Base-by-base conservation (phyloP, 2,329 filamentous ascomycete genomes). In the Gnomoniopsis sp. region DNA sequence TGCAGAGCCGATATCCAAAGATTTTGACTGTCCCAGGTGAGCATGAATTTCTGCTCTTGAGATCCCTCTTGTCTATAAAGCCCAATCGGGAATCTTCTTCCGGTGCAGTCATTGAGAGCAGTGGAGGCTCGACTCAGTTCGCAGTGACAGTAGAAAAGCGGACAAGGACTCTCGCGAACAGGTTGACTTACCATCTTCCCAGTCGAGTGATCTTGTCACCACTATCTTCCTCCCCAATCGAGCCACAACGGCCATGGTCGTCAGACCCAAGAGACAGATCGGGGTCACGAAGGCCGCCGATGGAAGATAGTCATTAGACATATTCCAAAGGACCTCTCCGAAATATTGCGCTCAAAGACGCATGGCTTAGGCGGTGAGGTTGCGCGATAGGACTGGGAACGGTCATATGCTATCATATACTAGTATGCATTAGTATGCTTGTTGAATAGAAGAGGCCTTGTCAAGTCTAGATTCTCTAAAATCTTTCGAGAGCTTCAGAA, bases 181-280 rank as follows among this genome's bases (percentile, higher is more conserved):
- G 36, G 17, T 11, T 11, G 14, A n/a, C 53, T 56, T 50, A 56
- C 53, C 53, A 6, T 56, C 53, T 26, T 56, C 44, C 46, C 49
- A n/a, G 22, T 50, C 53, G 43, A 56, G 33, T 10, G 53, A 34
- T 21, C 44, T 49, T 22, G 46, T 56, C 22, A 56, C 53, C 19
- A 44, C 53, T 15, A 48, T 30, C 46, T 56, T 56, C 11, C 48
- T 22, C 3, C 43, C 53, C 6, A 50, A 17, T 34, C 53, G 36
- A 17, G 44, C 34, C 22, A 56, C 30, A 34, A 56, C 34, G 23
- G 49, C 46, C 19, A 56, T 34, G 53, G 46, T 50, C 53, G 53
- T 56, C 22, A 56, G 21, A 2, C 46, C 49, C n/a, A 56, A 23
- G n/a, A 56, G 53, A 22, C 53, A 56, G 30, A 56, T 49, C 19